Conservation (phyloP, 164 flowering plant species). For the grape (Vitis vinifera) region ASM3070453v1 NC_081823.1:26811501-26812000, state of each 20-base stretch:
- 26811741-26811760: background rate
- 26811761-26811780: background rate
- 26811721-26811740: background rate
- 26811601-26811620: background rate
- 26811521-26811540: background rate
- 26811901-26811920: too few species aligned
- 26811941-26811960: too few species aligned
- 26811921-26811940: too few species aligned
- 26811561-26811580: background rate
- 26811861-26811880: too few species aligned
- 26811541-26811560: background rate
- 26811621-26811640: background rate
- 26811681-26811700: background rate
- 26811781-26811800: background rate
- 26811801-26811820: too few species aligned
- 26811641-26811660: background rate
- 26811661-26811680: background rate
- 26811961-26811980: too few species aligned
- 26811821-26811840: too few species aligned
- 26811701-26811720: background rate
- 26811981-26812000: too few species aligned
- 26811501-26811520: background rate
- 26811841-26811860: too few species aligned
- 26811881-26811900: too few species aligned
- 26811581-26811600: background rate